Percentiles rank a stretch among this genome's conserved stretches.
These are phyloP conservation scores for Rasamsonia emersonii DNA, from an alignment of 2,329 filamentous ascomycete species.

Conservation along the genomic window DNA sequence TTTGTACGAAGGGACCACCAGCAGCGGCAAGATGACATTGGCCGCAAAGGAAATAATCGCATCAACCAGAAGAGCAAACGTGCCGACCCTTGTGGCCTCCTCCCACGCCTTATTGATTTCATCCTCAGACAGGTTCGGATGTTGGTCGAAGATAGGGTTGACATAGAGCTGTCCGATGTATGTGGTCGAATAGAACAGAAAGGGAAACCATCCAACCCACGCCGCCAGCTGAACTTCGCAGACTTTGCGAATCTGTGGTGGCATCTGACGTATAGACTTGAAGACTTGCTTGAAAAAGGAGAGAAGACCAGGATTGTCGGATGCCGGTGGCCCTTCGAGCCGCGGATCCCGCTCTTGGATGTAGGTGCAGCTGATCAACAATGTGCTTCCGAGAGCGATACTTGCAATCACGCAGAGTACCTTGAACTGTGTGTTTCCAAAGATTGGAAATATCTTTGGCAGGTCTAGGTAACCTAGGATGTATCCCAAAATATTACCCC, in stretches of 20 bases:
- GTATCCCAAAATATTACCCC: constrained; percentile 88
- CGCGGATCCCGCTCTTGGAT: constrained; percentile 76
- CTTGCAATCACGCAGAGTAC: constrained; percentile 80
- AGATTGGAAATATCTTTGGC: constrained; percentile 63
- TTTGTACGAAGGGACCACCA: constrained; percentile 71
- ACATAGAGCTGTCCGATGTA: constrained; percentile 92
- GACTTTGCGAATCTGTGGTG: constrained; percentile 72
- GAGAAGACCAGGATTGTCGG: constrained; percentile 57
- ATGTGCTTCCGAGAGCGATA: constrained; percentile 59
- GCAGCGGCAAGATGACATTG: constrained; percentile 75
- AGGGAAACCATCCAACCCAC: constrained; percentile 94
- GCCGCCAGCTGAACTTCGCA: constrained; percentile 77
- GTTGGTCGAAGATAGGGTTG: constrained; percentile 66
- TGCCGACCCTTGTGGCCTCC: constrained; percentile 74
- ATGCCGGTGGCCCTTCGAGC: constrained; percentile 54
- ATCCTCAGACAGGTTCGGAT: constrained; percentile 66
- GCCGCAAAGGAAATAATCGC: constrained; percentile 74
- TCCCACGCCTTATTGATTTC: constrained; percentile 78
- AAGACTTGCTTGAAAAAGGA: constrained; percentile 74
- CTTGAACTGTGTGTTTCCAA: constrained; percentile 87
- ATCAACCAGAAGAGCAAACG: constrained; percentile 81
- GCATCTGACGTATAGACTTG: constrained; percentile 66
- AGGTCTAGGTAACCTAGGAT: constrained; percentile 78
- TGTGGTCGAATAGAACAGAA: constrained; percentile 89
- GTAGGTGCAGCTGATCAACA: constrained; percentile 58